A percentile compares a stretch with the other conserved stretches of the same genome.
Conservation (phyloP, 371 early-diverging fungal species). For the Caulochytrium protostelioides region DNA sequence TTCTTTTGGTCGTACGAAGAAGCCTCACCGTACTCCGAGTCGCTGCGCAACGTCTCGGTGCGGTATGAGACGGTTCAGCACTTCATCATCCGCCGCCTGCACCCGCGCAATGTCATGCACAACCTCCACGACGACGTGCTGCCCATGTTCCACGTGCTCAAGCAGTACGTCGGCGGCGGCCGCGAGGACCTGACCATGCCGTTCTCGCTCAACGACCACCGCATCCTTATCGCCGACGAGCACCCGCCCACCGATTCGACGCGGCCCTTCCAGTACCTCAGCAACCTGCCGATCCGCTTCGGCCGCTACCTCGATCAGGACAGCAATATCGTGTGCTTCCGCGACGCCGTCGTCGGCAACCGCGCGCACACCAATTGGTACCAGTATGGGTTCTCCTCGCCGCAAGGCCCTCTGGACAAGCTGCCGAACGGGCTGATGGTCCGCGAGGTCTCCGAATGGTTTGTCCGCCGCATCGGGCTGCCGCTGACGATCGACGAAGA, state of each 20-base stretch:
- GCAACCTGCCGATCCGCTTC: conserved; percentile 12
- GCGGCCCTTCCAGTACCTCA: conserved; percentile 18
- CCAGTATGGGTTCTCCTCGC: conserved; percentile 25
- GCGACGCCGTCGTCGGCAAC: conserved; percentile 21
- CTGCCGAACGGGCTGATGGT: conserved; percentile 15
- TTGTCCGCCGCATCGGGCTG: conserved; percentile 9
- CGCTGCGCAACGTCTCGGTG: conserved; percentile 11
- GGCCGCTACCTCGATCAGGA: conserved; percentile 7
- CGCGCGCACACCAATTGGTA: conserved; percentile 24
- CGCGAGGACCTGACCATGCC: conserved; percentile 5
- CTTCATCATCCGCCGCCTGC: conserved; percentile 16
- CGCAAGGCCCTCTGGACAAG: conserved; percentile 25
- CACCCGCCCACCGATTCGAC: conserved; percentile 11
- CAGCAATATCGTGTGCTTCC: conserved; percentile 16
- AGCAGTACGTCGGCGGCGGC: conserved; percentile 9
- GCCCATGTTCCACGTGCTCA: conserved; percentile 15
- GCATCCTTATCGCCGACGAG: conserved; percentile 13
- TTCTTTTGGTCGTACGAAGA: conserved; percentile 17
- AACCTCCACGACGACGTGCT: conserved; percentile 26
- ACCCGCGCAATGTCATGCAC: conserved; percentile 30
- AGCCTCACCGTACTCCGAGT: conserved; percentile 9
- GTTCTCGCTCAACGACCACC: conserved; percentile 11
- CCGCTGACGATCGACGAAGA: conserved; percentile 11
- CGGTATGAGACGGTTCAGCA: conserved; percentile 12
- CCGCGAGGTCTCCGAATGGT: conserved; percentile 19